Percentiles rank a stretch among this genome's conserved stretches.
phyloP scores from a whole-genome alignment of 345 rosid species.

The Cardiospermum halicacabum region DNA sequence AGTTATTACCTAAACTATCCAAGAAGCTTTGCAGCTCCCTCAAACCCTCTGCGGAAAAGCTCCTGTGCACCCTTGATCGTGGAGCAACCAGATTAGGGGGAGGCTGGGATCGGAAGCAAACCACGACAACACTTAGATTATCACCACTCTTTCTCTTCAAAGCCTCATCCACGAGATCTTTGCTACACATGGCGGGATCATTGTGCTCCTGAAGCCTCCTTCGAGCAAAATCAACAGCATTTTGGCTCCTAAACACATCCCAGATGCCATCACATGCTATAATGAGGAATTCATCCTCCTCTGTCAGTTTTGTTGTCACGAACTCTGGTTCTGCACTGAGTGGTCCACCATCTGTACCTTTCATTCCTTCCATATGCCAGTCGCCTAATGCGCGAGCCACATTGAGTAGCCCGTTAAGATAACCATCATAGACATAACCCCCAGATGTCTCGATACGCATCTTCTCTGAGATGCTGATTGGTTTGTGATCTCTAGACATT shows the following conservation, averaged over 20 bases:
- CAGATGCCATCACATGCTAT: conserved; percentile 88
- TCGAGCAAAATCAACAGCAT: conserved; percentile 85
- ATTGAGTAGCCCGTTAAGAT: conserved; percentile 73
- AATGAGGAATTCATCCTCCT: conserved; percentile 81
- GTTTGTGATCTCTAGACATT: conserved; percentile 91
- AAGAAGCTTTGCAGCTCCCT: conserved; percentile 67
- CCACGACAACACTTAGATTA: conserved; percentile 66
- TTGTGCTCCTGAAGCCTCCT: conserved; percentile 82
- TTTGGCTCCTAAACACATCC: conserved; percentile 89
- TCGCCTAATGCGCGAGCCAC: conserved; percentile 93
- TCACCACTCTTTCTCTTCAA: conserved; percentile 85
- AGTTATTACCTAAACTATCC: conserved; percentile 46
- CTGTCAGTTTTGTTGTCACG: conserved; percentile 42
- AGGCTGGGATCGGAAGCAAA: conserved; percentile 65
- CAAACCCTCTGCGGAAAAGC: conserved; percentile 75
- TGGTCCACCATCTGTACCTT: conserved; percentile 61
- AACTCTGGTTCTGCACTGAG: conserved; percentile 86
- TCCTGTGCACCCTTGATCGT: conserved; percentile 54
- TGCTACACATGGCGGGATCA: conserved; percentile 65
- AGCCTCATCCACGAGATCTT: conserved; percentile 77
- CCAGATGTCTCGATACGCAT: conserved; percentile 74
- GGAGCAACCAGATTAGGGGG: conserved; percentile 71
- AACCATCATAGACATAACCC: conserved; percentile 60
- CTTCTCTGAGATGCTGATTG: conserved; percentile 54
- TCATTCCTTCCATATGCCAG: conserved; percentile 90